Evolutionary conservation across 164 flowering plant genomes (phyloP), one percentile per base, ranked within the genome.

Genomic region (Amborella trichopoda): DNA sequence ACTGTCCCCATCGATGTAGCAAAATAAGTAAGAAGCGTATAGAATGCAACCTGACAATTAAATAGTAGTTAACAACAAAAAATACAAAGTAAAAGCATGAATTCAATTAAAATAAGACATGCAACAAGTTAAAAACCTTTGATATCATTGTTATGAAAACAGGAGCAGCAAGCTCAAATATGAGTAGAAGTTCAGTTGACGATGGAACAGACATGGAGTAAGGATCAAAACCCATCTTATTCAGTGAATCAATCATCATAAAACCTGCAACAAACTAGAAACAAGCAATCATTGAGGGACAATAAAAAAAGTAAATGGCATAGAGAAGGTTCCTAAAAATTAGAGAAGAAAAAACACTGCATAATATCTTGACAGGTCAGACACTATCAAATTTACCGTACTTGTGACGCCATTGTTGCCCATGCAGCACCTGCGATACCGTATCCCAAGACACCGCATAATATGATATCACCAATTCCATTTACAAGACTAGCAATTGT

Each of bases 391-490:
- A 28, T 13, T 54, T 28, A 62, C 26, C 74, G 37, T 57, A 93
- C 99, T 63, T 93, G 99, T 50, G 99, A 88, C 4, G 56, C 83
- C 84, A 78, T 80, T 33, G 99, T 88, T 56, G 99, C 97, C 99
- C 99, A 88, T 40, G 99, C 95, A 49, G 99, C 99, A 22, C 97
- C 99, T 59, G 91, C 87, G 49, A 93, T 93, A 26, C 97, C 99
- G 66, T 74, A 83, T 38, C 82, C 84, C 38, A 88, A 48, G 61
- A 73, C 66, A 40, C 62, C 60, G 76, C 99, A 93, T 14, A 88
- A 50, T 42, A 79, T 63, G 54, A 88, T 49, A 64, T 83, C 83
- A 50, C 96, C 97, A 50, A 76, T 32, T 19, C 69, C 83, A 71
- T 85, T 93, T 52, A 93, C 52, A 40, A 48, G 68, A 71, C 79